A percentile compares a stretch with the other conserved stretches of the same genome.
Evolutionary conservation across 2,329 filamentous ascomycete species (phyloP).

Genomic region (Epichloe sibirici): DNA sequence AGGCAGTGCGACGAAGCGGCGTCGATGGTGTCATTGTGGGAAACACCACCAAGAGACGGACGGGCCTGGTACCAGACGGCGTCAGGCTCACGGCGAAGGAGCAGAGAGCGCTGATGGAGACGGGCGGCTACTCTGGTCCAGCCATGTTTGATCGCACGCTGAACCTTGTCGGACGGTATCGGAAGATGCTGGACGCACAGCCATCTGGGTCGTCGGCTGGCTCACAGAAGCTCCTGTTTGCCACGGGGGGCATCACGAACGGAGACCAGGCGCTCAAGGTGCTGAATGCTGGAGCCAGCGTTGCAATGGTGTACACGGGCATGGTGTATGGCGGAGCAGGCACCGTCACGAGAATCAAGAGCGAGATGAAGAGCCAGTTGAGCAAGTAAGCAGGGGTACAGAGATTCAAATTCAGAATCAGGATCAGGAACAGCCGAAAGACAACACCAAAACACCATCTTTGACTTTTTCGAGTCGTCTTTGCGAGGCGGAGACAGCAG

Average conservation of each 20-base stretch:
- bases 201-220: slow-evolving; percentile 16
- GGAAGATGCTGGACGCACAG: slow-evolving; percentile 49
- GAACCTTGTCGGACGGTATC: slow-evolving; percentile 67
- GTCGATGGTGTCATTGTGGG: slow-evolving; percentile 95
- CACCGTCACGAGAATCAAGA: slow-evolving; percentile 52
- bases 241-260: slow-evolving; percentile 77
- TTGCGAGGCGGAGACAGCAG: background rate
- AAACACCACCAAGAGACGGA: slow-evolving; percentile 83
- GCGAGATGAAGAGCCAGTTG: slow-evolving; percentile 38
- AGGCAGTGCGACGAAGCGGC: slow-evolving; percentile 70
- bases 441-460: too few species aligned
- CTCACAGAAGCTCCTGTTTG: slow-evolving; percentile 73
- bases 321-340: slow-evolving; percentile 53
- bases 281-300: slow-evolving; percentile 77
- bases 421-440: background rate
- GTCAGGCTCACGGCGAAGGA: slow-evolving; percentile 55
- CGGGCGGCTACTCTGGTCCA: slow-evolving; percentile 83
- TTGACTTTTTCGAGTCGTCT: background rate
- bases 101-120: slow-evolving; percentile 55
- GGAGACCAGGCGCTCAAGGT: slow-evolving; percentile 73
- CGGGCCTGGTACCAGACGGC: slow-evolving; percentile 55
- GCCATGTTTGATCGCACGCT: slow-evolving; percentile 75
- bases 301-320: slow-evolving; percentile 84
- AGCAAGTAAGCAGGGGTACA: background rate
- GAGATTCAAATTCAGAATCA: background rate